Evolutionary conservation across 192 early-diverging fungal genomes (phyloP).

Genomic region (Coemansia pectinata): DNA sequence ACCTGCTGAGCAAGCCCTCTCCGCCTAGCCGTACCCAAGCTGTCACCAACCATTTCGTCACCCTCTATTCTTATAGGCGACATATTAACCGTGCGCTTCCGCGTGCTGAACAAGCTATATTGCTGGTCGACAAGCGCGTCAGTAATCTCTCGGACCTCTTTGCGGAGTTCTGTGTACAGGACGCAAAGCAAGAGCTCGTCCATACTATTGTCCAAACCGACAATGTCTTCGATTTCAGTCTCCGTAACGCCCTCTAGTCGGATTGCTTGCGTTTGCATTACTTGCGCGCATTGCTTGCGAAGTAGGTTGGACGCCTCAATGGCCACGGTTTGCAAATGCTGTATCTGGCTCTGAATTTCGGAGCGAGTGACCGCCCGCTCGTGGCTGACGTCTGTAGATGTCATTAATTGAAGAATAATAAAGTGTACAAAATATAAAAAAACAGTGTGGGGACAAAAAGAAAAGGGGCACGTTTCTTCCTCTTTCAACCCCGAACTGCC

Average conservation of each 20-base stretch:
- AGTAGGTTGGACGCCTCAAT: slow-evolving; percentile 33
- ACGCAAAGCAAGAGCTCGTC: slow-evolving; percentile 41
- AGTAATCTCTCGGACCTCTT: slow-evolving; percentile 34
- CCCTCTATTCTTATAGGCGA: slow-evolving; percentile 2
- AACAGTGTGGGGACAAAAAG: neutral
- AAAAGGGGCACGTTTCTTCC: neutral
- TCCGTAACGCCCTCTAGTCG: slow-evolving; percentile 36
- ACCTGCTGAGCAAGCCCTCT: neutral
- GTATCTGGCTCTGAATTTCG: slow-evolving; percentile 16
- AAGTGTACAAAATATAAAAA: neutral
- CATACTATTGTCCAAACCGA: slow-evolving; percentile 24
- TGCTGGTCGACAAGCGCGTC: slow-evolving; percentile 32
- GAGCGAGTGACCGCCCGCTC: slow-evolving; percentile 2
- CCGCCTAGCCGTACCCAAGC: neutral
- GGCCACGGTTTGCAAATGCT: slow-evolving; percentile 42
- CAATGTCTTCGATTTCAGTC: slow-evolving; percentile 32
- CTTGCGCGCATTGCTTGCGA: slow-evolving; percentile 29
- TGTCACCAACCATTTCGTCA: neutral
- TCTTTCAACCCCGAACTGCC: neutral
- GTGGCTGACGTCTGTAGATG: slow-evolving; percentile 1
- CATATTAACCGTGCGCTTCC: neutral
- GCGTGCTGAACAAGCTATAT: slow-evolving; percentile 18
- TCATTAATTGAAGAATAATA: neutral
- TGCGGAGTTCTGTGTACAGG: slow-evolving; percentile 40
- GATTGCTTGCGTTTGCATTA: slow-evolving; percentile 38